Percentiles rank a stretch among this genome's conserved stretches.
phyloP scores from a whole-genome alignment of 257 asterid species.

The Craterostigma plantagineum region DNA sequence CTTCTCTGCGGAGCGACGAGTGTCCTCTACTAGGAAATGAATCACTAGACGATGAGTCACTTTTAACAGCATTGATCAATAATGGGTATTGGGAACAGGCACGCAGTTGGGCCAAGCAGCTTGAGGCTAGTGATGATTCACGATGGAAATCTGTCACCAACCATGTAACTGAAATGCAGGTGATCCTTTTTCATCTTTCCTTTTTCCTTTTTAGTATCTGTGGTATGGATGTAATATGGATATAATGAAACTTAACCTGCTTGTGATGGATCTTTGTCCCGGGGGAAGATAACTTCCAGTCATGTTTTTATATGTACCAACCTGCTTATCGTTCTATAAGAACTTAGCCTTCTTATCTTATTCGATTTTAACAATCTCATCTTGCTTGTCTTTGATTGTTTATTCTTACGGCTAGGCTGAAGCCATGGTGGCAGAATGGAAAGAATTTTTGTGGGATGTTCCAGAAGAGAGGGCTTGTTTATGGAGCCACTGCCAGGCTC shows the following conservation, averaged over 20 bases:
- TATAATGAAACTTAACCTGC: no score
- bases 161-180: slow-evolving; percentile 98
- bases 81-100: slow-evolving; percentile 97
- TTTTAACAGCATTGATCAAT: slow-evolving; percentile 55
- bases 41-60: slow-evolving; percentile 69
- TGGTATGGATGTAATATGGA: not conserved
- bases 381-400: slow-evolving; percentile 10
- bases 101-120: slow-evolving; percentile 85
- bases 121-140: slow-evolving; percentile 81
- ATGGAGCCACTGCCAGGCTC: slow-evolving; percentile 97
- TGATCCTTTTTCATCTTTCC: slow-evolving; percentile 10
- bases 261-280: no score
- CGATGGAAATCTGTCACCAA: slow-evolving; percentile 65
- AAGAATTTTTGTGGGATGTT: slow-evolving; percentile 96
- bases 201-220: not conserved
- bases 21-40: slow-evolving; percentile 69
- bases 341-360: no score
- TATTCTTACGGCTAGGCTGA: slow-evolving; percentile 56
- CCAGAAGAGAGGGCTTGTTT: slow-evolving; percentile 94
- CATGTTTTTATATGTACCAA: no score
- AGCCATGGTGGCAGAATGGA: slow-evolving; percentile 98
- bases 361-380: not conserved
- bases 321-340: no score
- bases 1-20: slow-evolving; percentile 69
- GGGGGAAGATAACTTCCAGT: no score